Evolutionary conservation across 768 basidiomycete species (phyloP), one percentile per base, ranked within the genome.

Genomic region (Boletus pseudopeckii): DNA sequence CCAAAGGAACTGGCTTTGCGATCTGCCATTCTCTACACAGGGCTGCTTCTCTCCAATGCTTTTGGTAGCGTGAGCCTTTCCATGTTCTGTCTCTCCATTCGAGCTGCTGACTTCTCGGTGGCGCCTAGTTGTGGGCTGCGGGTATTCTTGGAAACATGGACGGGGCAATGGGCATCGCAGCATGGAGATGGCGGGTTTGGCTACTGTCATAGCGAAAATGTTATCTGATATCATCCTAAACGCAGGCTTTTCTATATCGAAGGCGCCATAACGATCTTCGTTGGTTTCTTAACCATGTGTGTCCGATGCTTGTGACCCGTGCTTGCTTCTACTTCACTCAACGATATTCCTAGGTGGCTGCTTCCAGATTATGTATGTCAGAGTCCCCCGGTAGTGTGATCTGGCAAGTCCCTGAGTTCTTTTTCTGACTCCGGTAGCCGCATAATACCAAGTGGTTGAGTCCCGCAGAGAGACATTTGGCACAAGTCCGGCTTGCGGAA

Each of bases 191-290:
- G 84, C 82, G 53, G 47, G 74, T 55, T 11, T 3, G 7, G 8
- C 17, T 0, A 5, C 20, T 39, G 15, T 26, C 30, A 30, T 30
- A 14, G 18, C 15, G 20, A 36, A 22, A 45, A 20, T 44, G 33
- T 38, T 43, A 32, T 46, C 32, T 48, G 24, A 53, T 36, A 40
- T 36, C 39, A 22, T 36, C 49, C 20, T n/a, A 36, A 18, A 37
- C 11, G 1, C 50, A 86, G 87, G 87, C 64, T 89, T 45, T 89
- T 89, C 65, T 85, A 78, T 62, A 85, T 87, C 45, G 87, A 85
- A 71, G 87, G 88, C 8, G 71, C 80, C 1, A 75, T 85, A 13
- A 89, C 86, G 0, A 80, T 88, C 54, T 61, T 74, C 42, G 68
- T 88, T 43, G 84, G 85, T 3, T 69, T 86, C 37, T 52, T 76